These are phyloP conservation scores for Baffinella frigidus DNA, from an alignment of 208 protist genomes.

Conservation along the genomic window DNA sequence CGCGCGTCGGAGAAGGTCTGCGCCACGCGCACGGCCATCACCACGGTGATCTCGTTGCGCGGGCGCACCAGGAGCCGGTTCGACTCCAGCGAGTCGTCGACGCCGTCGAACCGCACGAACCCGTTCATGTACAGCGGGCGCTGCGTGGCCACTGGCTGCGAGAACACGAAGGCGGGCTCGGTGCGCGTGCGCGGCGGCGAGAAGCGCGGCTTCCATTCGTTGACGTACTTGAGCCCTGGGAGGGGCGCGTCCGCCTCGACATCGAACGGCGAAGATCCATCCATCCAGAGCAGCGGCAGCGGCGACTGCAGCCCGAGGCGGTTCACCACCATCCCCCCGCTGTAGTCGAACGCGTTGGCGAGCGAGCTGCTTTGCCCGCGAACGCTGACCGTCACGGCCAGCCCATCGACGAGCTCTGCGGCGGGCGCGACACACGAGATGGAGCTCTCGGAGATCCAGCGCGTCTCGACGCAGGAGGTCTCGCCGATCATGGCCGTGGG, in stretches of 20 bases:
- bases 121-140: not conserved
- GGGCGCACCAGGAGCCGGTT: not conserved
- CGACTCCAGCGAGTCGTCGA: not conserved
- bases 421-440: not conserved
- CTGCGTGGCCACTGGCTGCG: not conserved
- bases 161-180: not conserved
- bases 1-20: not conserved
- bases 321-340: not conserved
- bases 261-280: not conserved
- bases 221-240: not conserved
- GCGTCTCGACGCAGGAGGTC: not conserved
- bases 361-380: not conserved
- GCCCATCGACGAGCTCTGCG: not conserved
- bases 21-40: not conserved
- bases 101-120: slow-evolving; percentile 29
- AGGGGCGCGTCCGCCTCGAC: not conserved
- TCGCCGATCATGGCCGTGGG: slow-evolving; percentile 1
- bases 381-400: not conserved
- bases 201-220: not conserved
- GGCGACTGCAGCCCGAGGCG: not conserved
- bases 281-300: slow-evolving; percentile 11
- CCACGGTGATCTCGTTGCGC: not conserved
- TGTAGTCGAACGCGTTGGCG: not conserved
- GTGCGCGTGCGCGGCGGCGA: not conserved
- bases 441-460: not conserved